These are phyloP conservation scores for Grosmannia huntii DNA, from an alignment of 2,329 filamentous ascomycete species.

Conservation along the genomic window DNA sequence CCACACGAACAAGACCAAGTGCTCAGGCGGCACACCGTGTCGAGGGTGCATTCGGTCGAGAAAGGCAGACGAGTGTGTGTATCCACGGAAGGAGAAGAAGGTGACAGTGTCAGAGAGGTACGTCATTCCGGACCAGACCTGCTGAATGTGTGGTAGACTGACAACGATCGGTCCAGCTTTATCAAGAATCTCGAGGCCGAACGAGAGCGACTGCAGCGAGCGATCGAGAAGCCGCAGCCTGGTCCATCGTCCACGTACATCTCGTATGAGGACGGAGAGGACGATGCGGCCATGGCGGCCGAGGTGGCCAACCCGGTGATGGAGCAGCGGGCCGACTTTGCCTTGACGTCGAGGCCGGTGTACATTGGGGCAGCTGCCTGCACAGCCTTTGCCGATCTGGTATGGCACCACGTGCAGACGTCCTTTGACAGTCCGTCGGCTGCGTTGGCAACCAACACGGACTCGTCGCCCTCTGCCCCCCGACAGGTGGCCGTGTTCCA, in stretches of 20 bases:
- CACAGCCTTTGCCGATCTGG: neutral
- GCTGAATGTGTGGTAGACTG: neutral
- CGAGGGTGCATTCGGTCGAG: neutral
- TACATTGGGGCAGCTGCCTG: constrained; percentile 1
- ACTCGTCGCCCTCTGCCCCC: neutral
- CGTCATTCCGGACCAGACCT: no score
- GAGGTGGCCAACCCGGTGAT: neutral
- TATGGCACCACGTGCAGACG: neutral
- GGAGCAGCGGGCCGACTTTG: neutral
- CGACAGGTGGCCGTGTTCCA: neutral
- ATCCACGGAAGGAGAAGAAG: neutral
- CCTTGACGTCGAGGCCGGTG: neutral
- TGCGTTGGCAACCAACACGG: no score
- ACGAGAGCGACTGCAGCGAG: neutral
- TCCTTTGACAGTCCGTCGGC: no score
- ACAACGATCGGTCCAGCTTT: neutral
- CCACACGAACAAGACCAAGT: constrained; percentile 2
- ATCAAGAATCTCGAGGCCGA: neutral
- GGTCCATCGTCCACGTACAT: neutral
- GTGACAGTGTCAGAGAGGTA: neutral
- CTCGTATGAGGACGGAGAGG: neutral
- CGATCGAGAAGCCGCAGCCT: neutral
- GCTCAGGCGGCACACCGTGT: neutral
- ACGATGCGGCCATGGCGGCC: neutral
- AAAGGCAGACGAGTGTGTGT: neutral